phyloP scores from a whole-genome alignment of 768 basidiomycete genomes.

The Gelatoporia subvermispora region DNA sequence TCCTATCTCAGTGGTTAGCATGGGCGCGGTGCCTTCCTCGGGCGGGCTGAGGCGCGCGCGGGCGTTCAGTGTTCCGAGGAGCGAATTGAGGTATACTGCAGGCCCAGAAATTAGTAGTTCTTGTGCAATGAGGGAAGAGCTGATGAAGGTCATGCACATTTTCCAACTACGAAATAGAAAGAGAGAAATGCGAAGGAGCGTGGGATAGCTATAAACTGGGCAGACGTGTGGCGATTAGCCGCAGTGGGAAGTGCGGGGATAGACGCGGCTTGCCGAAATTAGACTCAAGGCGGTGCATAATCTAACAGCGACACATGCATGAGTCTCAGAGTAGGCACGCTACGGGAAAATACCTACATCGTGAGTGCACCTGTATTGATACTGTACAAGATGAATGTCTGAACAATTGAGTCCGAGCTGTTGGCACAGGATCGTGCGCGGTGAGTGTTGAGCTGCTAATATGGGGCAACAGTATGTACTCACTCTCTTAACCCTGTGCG shows the following conservation, averaged over 20 bases:
- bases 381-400: constrained; percentile 7
- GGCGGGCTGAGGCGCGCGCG: background rate
- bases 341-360: background rate
- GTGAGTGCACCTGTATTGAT: constrained; percentile 8
- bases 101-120: background rate
- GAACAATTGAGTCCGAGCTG: constrained; percentile 9
- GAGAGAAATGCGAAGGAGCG: constrained; percentile 1
- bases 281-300: constrained; percentile 1
- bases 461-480: too few relatives aligned
- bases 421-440: background rate
- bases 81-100: constrained; percentile 4
- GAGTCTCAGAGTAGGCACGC: background rate
- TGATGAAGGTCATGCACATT: constrained; percentile 18
- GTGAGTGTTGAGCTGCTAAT: too few relatives aligned
- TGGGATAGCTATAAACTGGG: constrained; percentile 1
- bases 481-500: background rate
- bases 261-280: background rate
- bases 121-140: too few relatives aligned
- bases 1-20: too few relatives aligned
- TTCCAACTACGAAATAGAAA: constrained; percentile 1
- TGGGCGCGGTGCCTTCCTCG: too few relatives aligned
- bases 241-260: background rate
- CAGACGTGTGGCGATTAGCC: background rate
- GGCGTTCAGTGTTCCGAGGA: constrained; percentile 3
- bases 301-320: background rate